Evolutionary conservation across 768 basidiomycete genomes (phyloP).

Genomic region (Heimioporus sp.): DNA sequence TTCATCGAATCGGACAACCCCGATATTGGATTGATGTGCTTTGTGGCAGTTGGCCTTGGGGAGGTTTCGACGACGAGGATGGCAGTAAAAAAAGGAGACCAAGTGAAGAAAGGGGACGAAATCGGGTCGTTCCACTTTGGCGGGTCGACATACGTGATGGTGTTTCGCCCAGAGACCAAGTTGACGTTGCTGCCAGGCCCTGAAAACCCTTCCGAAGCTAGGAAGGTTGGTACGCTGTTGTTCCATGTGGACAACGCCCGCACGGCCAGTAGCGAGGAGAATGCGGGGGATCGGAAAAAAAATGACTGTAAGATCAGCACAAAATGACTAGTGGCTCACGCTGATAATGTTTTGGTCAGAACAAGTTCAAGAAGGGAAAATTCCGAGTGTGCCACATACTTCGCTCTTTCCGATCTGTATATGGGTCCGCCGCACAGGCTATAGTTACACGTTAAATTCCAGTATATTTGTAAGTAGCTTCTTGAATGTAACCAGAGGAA

Average conservation of each 20-base stretch:
- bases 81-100: conserved; percentile 44
- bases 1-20: conserved; percentile 58
- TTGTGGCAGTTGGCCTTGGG: conserved; percentile 58
- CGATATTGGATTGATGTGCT: conserved; percentile 54
- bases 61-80: conserved; percentile 62
- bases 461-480: too few species aligned
- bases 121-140: conserved; percentile 66
- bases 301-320: too few species aligned
- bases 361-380: too few species aligned
- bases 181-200: conserved; percentile 18
- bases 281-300: too few species aligned
- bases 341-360: too few species aligned
- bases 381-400: too few species aligned
- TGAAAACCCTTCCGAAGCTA: neutral
- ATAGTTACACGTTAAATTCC: too few species aligned
- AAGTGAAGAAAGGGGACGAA: conserved; percentile 51
- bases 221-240: conserved; percentile 17
- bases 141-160: conserved; percentile 48
- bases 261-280: neutral
- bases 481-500: too few species aligned
- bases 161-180: conserved; percentile 40
- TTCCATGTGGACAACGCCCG: conserved; percentile 14
- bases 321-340: too few species aligned
- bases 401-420: too few species aligned
- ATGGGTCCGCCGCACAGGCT: too few species aligned